Evolutionary conservation across 1,284 basidiomycete species (phyloP).

Genomic region (Ganoderma lucidum): DNA sequence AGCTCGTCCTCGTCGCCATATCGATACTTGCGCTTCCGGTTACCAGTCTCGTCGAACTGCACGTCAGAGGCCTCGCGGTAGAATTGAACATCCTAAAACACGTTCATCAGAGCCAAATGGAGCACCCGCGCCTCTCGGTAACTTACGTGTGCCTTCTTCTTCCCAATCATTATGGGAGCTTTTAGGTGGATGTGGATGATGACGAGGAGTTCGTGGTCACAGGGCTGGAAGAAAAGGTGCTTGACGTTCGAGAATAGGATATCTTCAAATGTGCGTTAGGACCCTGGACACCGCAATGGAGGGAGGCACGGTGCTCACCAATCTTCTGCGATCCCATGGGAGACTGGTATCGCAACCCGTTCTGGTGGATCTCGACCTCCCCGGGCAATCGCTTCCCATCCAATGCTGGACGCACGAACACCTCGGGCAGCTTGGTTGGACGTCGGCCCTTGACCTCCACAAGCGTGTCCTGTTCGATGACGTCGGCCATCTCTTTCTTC

Average conservation of each 20-base stretch:
- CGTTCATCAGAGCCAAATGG: constrained; percentile 9
- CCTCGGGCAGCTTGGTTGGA: constrained; percentile 87
- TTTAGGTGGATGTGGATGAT: constrained; percentile 95
- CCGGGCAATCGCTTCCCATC: constrained; percentile 95
- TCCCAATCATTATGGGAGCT: constrained; percentile 98
- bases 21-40: constrained; percentile 95
- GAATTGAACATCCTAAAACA: constrained; percentile 91
- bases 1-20: constrained; percentile 99
- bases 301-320: constrained; percentile 56
- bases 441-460: constrained; percentile 88
- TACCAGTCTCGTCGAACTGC: constrained; percentile 99
- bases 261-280: constrained; percentile 56
- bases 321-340: constrained; percentile 91
- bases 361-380: constrained; percentile 97
- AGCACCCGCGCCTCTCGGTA: not conserved
- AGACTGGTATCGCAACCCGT: constrained; percentile 94
- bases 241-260: constrained; percentile 98
- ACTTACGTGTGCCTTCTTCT: constrained; percentile 93
- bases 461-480: constrained; percentile 93
- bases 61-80: constrained; percentile 98
- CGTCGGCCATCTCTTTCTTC: constrained; percentile 98
- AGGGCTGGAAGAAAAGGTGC: constrained; percentile 99
- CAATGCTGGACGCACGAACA: constrained; percentile 92
- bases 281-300: not conserved
- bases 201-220: constrained; percentile 95